A percentile compares a stretch with the other conserved stretches of the same genome.
These are phyloP conservation scores for Ensete glaucum DNA, from an alignment of 176 grass and related monocot genomes.

Conservation along the genomic window DNA sequence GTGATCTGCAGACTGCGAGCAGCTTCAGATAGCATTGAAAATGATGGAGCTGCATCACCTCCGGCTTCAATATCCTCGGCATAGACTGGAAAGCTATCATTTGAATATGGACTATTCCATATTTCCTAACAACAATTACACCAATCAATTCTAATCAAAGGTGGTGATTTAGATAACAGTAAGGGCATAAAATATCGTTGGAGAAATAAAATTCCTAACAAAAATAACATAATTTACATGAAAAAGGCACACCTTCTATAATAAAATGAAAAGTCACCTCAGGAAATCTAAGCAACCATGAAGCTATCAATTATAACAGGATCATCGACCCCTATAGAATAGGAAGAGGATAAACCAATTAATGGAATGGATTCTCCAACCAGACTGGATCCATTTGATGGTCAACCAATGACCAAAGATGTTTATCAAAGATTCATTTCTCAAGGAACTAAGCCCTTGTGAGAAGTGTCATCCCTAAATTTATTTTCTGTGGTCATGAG, in stretches of 20 bases:
- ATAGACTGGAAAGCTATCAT: conserved; percentile 84
- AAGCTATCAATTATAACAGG: too few relatives aligned
- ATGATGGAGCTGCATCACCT: conserved; percentile 62
- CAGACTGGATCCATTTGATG: neutral
- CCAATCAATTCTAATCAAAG: neutral
- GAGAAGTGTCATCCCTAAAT: neutral
- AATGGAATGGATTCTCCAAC: neutral
- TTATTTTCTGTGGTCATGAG: neutral
- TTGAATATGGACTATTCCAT: conserved; percentile 89
- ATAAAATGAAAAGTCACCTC: neutral
- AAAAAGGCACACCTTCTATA: neutral
- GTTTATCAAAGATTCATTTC: neutral
- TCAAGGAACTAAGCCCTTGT: neutral
- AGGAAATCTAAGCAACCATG: neutral
- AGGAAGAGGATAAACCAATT: neutral
- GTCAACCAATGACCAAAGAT: neutral
- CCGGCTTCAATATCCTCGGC: conserved; percentile 92
- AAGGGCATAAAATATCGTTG: neutral
- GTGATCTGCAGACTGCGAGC: conserved; percentile 59
- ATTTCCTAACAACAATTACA: conserved; percentile 60
- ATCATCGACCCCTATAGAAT: neutral
- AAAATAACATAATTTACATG: neutral
- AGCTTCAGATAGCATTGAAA: conserved; percentile 78
- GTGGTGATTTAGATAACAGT: conserved; percentile 4
- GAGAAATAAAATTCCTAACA: neutral